Percentiles rank a stretch among this genome's conserved stretches.
These are phyloP conservation scores for Ehretia macrophylla DNA, from an alignment of 257 asterid genomes.

Conservation along the genomic window DNA sequence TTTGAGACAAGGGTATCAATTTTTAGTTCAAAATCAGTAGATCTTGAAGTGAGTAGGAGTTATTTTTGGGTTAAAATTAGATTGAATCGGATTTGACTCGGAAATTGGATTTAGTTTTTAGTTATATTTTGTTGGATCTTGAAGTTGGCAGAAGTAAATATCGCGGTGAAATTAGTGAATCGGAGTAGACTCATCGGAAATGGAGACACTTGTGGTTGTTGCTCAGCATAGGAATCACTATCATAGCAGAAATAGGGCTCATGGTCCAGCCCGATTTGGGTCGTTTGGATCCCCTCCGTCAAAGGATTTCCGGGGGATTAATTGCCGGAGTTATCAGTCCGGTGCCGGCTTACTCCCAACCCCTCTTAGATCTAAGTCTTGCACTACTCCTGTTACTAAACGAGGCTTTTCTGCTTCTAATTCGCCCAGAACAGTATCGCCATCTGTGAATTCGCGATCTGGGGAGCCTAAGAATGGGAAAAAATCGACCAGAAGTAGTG, in stretches of 20 bases:
- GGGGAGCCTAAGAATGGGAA: conserved; percentile 27
- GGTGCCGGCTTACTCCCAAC: conserved; percentile 58
- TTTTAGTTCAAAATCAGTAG: not conserved
- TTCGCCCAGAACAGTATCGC: conserved; percentile 40
- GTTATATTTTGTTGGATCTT: conserved; percentile 12
- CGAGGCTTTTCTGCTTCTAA: conserved; percentile 16
- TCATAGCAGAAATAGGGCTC: conserved; percentile 27
- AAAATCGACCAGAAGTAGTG: conserved; percentile 31
- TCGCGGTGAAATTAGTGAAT: conserved; percentile 5
- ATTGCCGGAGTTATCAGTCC: conserved; percentile 56
- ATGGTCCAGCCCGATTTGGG: conserved; percentile 27
- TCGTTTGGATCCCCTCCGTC: conserved; percentile 36
- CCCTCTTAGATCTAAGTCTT: conserved; percentile 34
- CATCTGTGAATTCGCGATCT: conserved; percentile 11
- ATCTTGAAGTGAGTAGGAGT: conserved; percentile 4
- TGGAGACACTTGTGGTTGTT: conserved; percentile 73
- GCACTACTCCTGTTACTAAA: conserved; percentile 28
- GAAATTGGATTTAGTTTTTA: not conserved
- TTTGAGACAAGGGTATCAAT: conserved; percentile 1
- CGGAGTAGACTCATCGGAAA: conserved; percentile 24
- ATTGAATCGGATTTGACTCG: not conserved
- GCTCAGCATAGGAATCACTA: conserved; percentile 61
- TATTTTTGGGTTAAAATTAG: conserved; percentile 1
- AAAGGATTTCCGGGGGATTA: conserved; percentile 35
- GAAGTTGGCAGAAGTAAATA: conserved; percentile 16